Evolutionary conservation across 345 rosid genomes (phyloP).

Genomic region (Camelina laxa): DNA sequence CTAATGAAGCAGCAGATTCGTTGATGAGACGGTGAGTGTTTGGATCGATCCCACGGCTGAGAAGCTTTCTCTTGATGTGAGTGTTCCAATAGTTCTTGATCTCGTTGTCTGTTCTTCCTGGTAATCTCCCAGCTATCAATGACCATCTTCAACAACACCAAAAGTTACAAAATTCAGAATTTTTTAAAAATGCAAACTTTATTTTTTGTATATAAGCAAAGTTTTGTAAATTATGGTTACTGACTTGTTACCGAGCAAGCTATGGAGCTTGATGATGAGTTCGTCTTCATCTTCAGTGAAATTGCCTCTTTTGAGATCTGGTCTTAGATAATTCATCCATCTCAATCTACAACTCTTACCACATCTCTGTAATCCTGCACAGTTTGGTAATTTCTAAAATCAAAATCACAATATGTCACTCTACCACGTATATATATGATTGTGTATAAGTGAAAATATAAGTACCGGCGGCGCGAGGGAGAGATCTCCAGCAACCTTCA

Average conservation of each 20-base stretch:
- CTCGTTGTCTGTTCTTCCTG: constrained; percentile 91
- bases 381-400: background rate
- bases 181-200: background rate
- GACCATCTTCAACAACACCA: constrained; percentile 61
- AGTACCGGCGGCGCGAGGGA: constrained; percentile 82
- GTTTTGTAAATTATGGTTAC: background rate
- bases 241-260: constrained; percentile 83
- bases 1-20: constrained; percentile 5
- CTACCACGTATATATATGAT: too few species aligned
- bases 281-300: constrained; percentile 81
- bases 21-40: constrained; percentile 64
- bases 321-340: constrained; percentile 73
- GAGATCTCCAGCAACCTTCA: constrained; percentile 95
- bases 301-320: constrained; percentile 90
- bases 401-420: too few species aligned
- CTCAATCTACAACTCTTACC: constrained; percentile 86
- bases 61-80: constrained; percentile 81
- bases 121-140: constrained; percentile 76
- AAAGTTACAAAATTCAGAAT: background rate
- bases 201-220: too few species aligned
- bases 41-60: constrained; percentile 75
- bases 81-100: constrained; percentile 93
- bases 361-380: constrained; percentile 74
- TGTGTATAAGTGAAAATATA: background rate
- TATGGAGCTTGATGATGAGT: constrained; percentile 77